Evolutionary conservation across 352 stramenopile genomes (phyloP), one percentile per base, ranked within the genome.

Genomic region (Aphanomyces invadans): DNA sequence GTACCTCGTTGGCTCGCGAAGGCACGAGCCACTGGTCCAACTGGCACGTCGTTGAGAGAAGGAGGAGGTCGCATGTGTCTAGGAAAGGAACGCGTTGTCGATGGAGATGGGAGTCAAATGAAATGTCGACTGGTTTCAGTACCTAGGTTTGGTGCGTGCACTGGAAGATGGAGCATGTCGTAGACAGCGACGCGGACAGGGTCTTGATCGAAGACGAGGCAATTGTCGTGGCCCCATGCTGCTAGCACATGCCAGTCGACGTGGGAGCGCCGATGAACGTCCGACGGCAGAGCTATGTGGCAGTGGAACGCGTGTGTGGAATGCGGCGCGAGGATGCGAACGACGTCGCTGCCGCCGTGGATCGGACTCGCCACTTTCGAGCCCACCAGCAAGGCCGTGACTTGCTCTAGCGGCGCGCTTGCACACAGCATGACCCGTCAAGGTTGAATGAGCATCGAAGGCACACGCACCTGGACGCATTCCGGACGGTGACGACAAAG

Each of bases 11-110:
- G 9, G 21, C 19, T 21, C 29, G 49, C 9, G 29, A 9, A n/a
- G 49, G 49, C 25, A n/a, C n/a, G n/a, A 57, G 49, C 49, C 49
- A 57, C 49, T 57, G 25, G 2, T 32, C 29, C 49, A 57, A 32
- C 29, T 57, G 49, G 23, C 49, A 57, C 29, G 25, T n/a, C 29
- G 15, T 57, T 17, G 49, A 36, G 21, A 57, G 0, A 7, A 57
- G 49, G 5, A 57, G 5, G 4, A 57, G 36, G 7, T 57, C 29
- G 49, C 15, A 29, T n/a, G 49, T 38, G 25, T 15, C 49, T 57
- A 42, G 36, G 36, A 42, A n/a, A n/a, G n/a, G n/a, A n/a, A n/a
- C n/a, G n/a, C n/a, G n/a, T n/a, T n/a, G n/a, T n/a, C n/a, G n/a
- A n/a, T n/a, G n/a, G n/a, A n/a, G n/a, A n/a, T n/a, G n/a, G n/a